Evolutionary conservation across 371 early-diverging fungal species (phyloP), one percentile per base, ranked within the genome.

Genomic region (Rhizopus sp.): DNA sequence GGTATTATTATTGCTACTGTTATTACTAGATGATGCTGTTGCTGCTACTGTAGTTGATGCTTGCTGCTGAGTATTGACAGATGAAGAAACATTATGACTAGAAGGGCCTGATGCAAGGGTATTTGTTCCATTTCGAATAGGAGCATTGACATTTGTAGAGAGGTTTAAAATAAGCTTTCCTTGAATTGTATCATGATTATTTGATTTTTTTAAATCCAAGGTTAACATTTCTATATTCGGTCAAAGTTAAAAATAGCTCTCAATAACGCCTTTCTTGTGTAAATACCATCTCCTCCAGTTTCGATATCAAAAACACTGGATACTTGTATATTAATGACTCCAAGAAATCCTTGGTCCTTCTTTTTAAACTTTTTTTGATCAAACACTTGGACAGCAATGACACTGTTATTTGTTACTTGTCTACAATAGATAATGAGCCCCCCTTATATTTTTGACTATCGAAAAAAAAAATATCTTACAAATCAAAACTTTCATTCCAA

Each of bases 301-400:
- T 72, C 74, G 4, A 88, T 72, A 60, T 95, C 89, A 66, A 96
- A 85, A 23, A 95, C 82, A 63, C 82, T 83, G 54, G 87, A 81
- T 60, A 96, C 83, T 64, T 89, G 84, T 9, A 95, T 81, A 64
- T 94, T 94, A 55, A 95, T 84, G 29, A 95, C 94, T 32, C 98
- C 98, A 17, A 98, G 75, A 70, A 96, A 95, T 0, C 98, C 97
- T 74, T 96, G 96, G 59, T 90, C 87, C 68, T 87, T 89, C 83
- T 91, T 93, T 78, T 94, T 95, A 72, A 92, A 96, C 69, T 93
- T 94, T 68, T 90, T 86, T 76, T 96, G 96, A 75, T 98, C 98
- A 81, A 96, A 98, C 23, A 98, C 88, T 73, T 98, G 96, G 37
- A 96, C 89, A 1, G 94, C 87, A 55, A 97, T 81, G 9, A 94